Evolutionary conservation across 73 alveolate genomes (phyloP), one percentile per base, ranked within the genome.

Genomic region (Paramecium pentaurelia): DNA sequence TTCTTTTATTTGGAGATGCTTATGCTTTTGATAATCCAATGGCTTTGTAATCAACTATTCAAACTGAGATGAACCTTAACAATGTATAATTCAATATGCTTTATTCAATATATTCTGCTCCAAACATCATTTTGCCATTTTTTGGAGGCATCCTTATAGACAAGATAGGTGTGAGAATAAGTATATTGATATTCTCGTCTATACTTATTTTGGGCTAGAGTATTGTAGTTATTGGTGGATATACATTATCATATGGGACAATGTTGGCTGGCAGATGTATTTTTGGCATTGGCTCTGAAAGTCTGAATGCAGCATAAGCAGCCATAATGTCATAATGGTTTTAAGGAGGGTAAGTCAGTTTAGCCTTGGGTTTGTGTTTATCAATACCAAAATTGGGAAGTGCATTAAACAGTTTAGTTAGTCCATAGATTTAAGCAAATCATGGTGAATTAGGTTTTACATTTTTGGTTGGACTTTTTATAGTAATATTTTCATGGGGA

Each of bases 61-160:
- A 80, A 80, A 38, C 22, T 0, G 91, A 80, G 32, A 80, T 80
- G 91, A 64, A 36, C 30, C 45, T 80, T 9, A 80, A 47, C 34
- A 80, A 80, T 27, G 34, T 89, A 8, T 25, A 71, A 71, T 89
- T 71, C 75, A 89, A 83, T 14, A 71, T 89, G 75, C 84, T 89
- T 18, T 89, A 89, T 51, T 71, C 94, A 4, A 73, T 89, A 37
- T 71, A 89, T 47, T 89, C 94, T 18, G 80, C 75, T 45, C 94
- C 94, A 9, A 89, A 89, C 45, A 83, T 89, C 6, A 73, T 89
- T 6, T 54, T 89, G 11, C 94, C 94, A 14, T 54, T 89, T 40
- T 89, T 89, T 28, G 94, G 94, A 10, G 94, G 94, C 25, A 83
- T 89, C 25, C 60, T 89, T 20, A 73, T 83, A 27, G 94, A 89